phyloP scores from a whole-genome alignment of 768 basidiomycete species.

The Naganishia kalamii region DNA sequence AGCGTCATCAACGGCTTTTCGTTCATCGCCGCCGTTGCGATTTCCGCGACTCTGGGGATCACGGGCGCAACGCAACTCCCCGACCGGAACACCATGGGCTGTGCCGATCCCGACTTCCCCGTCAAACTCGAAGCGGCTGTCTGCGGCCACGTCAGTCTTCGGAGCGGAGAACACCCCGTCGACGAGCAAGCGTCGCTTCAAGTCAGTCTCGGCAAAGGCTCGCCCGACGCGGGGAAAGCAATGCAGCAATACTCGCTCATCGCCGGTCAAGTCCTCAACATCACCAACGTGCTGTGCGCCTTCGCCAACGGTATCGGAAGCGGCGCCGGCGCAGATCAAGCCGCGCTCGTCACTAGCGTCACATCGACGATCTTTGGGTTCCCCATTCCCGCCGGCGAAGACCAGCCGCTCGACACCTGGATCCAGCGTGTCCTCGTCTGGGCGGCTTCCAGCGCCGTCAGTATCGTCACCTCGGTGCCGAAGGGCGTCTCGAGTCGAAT shows the following conservation, averaged over 20 bases:
- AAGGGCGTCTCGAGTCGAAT: not conserved
- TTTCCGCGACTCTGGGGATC: not conserved
- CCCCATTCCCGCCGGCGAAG: not conserved
- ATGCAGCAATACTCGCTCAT: not conserved
- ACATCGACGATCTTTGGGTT: not conserved
- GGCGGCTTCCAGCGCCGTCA: not conserved
- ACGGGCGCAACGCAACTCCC: not conserved
- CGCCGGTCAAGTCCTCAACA: not conserved
- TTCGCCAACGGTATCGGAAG: not conserved
- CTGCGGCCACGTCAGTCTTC: not conserved
- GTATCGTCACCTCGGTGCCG: not conserved
- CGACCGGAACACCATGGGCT: slow-evolving; percentile 1
- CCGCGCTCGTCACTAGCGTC: not conserved
- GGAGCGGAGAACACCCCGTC: not conserved
- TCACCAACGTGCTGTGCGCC: not conserved
- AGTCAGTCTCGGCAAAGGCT: not conserved
- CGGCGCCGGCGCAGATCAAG: not conserved
- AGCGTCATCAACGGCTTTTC: slow-evolving; percentile 13
- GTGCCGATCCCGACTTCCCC: slow-evolving; percentile 6
- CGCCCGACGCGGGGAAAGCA: not conserved
- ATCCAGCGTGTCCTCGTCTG: not conserved
- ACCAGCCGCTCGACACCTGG: not conserved
- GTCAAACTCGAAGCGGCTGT: not conserved
- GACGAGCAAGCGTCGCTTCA: not conserved
- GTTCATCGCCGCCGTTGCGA: not conserved